Percentiles rank a stretch among this genome's conserved stretches.
phyloP scores from a whole-genome alignment of 164 flowering plant genomes.

The Saururus chinensis region DNA sequence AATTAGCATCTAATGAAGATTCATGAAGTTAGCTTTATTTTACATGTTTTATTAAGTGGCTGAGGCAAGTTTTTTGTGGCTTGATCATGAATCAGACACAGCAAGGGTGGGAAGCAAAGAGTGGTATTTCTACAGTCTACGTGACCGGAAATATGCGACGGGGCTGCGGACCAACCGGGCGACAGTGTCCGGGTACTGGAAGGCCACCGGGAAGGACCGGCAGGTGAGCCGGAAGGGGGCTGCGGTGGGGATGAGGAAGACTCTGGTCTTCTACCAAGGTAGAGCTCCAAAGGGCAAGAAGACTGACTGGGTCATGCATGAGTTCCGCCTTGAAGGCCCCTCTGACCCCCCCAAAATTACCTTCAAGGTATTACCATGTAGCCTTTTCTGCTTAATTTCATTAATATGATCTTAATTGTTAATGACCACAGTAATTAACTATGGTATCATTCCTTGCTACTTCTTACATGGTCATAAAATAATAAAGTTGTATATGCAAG shows the following conservation, averaged over 20 bases:
- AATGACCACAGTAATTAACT: too few species aligned
- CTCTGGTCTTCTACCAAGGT: slow-evolving; percentile 68
- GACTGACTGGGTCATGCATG: slow-evolving; percentile 85
- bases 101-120: slow-evolving; percentile 73
- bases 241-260: slow-evolving; percentile 79
- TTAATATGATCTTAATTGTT: too few species aligned
- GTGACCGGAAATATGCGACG: slow-evolving; percentile 69
- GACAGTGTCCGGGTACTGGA: slow-evolving; percentile 69
- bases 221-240: slow-evolving; percentile 22
- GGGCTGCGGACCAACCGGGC: slow-evolving; percentile 76
- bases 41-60: neutral
- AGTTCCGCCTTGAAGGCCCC: slow-evolving; percentile 58
- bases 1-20: too few species aligned
- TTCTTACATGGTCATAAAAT: too few species aligned
- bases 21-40: too few species aligned
- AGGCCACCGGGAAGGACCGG: slow-evolving; percentile 79
- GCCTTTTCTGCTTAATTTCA: too few species aligned
- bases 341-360: slow-evolving; percentile 50
- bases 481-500: too few species aligned
- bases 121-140: slow-evolving; percentile 63
- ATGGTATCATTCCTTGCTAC: too few species aligned
- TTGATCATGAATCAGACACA: slow-evolving; percentile 19
- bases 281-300: slow-evolving; percentile 77
- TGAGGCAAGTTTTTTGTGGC: neutral
- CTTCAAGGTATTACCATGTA: slow-evolving; percentile 2